Evolutionary conservation across 495 filamentous ascomycete genomes (phyloP), one percentile per base, ranked within the genome.

Genomic region (Daldinia childiae): DNA sequence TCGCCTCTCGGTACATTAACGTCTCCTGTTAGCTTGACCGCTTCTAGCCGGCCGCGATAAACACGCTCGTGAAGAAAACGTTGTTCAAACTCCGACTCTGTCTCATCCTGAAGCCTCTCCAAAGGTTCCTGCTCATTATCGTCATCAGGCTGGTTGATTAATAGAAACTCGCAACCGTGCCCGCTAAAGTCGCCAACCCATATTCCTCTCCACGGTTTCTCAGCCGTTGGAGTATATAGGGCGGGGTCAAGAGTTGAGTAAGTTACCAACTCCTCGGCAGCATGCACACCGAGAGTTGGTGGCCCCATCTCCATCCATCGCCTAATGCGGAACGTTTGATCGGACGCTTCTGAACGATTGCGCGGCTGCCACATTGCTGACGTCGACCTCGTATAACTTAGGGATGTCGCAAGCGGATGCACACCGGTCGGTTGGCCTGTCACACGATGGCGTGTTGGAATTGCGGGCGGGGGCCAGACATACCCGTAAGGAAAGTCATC

Each of bases 171-270:
- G 78, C 92, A 96, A 2, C 94, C 93, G 74, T 98, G 94, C 0
- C 86, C 88, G 12, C 88, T 89, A 74, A 96, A 97, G 74, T 97
- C 93, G 4, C 95, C 95, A 9, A 95, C 91, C 92, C 92, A 98
- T 24, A 98, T 91, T 0, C 95, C 95, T 68, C 92, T 89, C 74
- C 87, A 97, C 0, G 93, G 94, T 76, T 93, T 93, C 43, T 88
- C 82, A n/a, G 78, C 76, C 0, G 93, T 94, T 0, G 94, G 93
- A 0, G 89, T 93, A 74, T 95, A 97, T 24, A 89, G 76, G 4
- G 79, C 82, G 14, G 87, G 85, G 62, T 91, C 87, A 3, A 98
- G 83, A 0, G 95, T 94, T 14, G 91, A 85, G 69, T 89, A 97
- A 1, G 92, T 97, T 30, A 87, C 82, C 27, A 94, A 79, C 14